Evolutionary conservation across 495 filamentous ascomycete species (phyloP).

Genomic region (Hypoxylon cercidicola): DNA sequence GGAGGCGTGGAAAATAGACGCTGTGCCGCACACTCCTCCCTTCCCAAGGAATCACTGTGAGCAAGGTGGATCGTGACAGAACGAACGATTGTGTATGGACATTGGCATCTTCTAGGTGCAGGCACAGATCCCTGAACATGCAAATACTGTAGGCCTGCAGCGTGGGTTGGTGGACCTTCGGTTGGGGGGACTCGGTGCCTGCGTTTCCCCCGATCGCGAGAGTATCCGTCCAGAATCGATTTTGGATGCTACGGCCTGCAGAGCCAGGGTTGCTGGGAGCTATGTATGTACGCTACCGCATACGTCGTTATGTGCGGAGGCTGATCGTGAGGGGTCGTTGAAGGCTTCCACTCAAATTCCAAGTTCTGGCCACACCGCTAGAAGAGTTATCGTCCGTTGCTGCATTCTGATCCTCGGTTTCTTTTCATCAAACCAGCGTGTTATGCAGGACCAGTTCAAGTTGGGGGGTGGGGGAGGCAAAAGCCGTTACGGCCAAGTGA

Average conservation of each 20-base stretch:
- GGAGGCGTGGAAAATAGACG: constrained; percentile 23
- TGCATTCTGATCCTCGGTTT: constrained; percentile 35
- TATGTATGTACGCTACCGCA: constrained; percentile 21
- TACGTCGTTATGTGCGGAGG: constrained; percentile 36
- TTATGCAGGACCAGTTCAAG: constrained; percentile 22
- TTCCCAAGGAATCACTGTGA: constrained; percentile 20
- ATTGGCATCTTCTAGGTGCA: constrained; percentile 20
- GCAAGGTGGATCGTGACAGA: constrained; percentile 28
- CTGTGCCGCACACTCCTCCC: constrained; percentile 20
- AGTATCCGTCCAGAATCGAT: constrained; percentile 20
- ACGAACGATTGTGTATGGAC: constrained; percentile 32
- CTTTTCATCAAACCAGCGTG: constrained; percentile 24
- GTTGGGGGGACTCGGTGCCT: constrained; percentile 31
- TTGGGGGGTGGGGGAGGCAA: constrained; percentile 26
- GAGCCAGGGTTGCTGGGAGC: constrained; percentile 22
- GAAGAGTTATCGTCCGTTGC: constrained; percentile 27
- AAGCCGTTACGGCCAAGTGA: constrained; percentile 9
- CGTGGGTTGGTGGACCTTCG: constrained; percentile 28
- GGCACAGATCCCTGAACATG: constrained; percentile 29
- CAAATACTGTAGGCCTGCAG: constrained; percentile 29
- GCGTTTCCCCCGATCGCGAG: constrained; percentile 25
- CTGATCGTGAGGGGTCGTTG: constrained; percentile 36
- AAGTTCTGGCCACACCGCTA: constrained; percentile 39
- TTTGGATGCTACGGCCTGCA: constrained; percentile 35
- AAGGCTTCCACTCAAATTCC: constrained; percentile 31